A percentile compares a stretch with the other conserved stretches of the same genome.
These are phyloP conservation scores for Yamadazyma nakazawae DNA, from an alignment of 805 yeast genomes.

Conservation along the genomic window DNA sequence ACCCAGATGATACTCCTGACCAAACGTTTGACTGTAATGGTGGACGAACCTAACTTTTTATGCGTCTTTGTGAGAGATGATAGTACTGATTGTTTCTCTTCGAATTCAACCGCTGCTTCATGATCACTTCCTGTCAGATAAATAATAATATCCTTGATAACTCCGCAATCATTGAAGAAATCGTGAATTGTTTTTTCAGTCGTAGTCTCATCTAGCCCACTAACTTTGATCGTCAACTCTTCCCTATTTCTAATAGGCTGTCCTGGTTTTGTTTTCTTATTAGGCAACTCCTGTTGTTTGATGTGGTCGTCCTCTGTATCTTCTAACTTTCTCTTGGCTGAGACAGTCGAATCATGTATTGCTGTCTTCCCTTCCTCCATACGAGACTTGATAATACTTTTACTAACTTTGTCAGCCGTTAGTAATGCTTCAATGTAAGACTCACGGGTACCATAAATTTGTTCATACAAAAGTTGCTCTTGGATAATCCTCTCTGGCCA, in stretches of 20 bases:
- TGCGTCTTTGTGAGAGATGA: conserved; percentile 60
- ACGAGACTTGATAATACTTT: conserved; percentile 3
- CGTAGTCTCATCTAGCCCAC: conserved; percentile 40
- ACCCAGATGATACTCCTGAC: conserved; percentile 61
- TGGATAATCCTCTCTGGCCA: conserved; percentile 50
- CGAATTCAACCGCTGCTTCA: conserved; percentile 60
- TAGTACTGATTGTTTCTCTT: conserved; percentile 43
- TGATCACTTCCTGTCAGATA: conserved; percentile 12
- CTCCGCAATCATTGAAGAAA: conserved; percentile 63
- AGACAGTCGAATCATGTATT: not conserved
- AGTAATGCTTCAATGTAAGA: conserved; percentile 21
- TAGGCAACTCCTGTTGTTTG: not conserved
- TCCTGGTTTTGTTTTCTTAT: conserved; percentile 1
- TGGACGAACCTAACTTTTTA: conserved; percentile 42
- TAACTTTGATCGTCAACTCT: conserved; percentile 51
- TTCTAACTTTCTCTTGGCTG: not conserved
- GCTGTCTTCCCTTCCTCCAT: not conserved
- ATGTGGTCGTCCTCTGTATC: not conserved
- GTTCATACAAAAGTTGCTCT: conserved; percentile 40
- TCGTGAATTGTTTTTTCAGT: conserved; percentile 36
- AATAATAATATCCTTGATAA: conserved; percentile 34
- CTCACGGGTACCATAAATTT: conserved; percentile 27
- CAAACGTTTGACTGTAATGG: conserved; percentile 45
- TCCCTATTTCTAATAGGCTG: conserved; percentile 52
- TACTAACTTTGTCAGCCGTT: conserved; percentile 22